These are phyloP conservation scores for Claviceps quebecensis DNA, from an alignment of 2,329 filamentous ascomycete species.

Conservation along the genomic window DNA sequence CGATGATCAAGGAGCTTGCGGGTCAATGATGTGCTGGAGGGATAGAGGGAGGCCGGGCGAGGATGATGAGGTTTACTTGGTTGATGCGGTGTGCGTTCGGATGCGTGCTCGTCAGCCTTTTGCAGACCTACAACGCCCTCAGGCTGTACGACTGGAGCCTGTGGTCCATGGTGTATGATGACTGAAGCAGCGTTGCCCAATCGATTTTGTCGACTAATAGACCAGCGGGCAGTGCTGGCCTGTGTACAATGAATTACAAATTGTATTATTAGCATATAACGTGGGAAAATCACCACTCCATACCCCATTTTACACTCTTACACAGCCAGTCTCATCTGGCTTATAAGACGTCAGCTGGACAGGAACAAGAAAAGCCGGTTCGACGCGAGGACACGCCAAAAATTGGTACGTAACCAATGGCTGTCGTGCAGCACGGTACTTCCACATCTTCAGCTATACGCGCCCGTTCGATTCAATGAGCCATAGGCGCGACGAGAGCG, in stretches of 20 bases:
- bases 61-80: no score
- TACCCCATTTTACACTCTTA: no score
- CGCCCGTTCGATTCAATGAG: conserved; percentile 10
- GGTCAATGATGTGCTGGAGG: conserved; percentile 5
- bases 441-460: no score
- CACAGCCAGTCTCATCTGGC: background rate
- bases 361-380: background rate
- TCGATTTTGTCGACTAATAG: background rate
- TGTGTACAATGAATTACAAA: background rate
- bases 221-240: background rate
- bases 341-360: background rate
- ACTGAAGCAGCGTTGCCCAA: background rate
- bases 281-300: no score
- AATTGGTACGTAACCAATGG: no score
- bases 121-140: background rate
- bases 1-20: conserved; percentile 41
- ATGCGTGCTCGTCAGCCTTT: background rate
- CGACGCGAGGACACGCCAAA: no score
- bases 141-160: background rate
- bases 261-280: background rate
- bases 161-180: background rate
- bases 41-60: background rate
- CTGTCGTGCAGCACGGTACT: no score
- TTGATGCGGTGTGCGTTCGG: no score
- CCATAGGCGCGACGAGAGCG: conserved; percentile 15